Base-by-base conservation (phyloP, 2,329 filamentous ascomycete species). In the Pestalotiopsis sp. region DNA sequence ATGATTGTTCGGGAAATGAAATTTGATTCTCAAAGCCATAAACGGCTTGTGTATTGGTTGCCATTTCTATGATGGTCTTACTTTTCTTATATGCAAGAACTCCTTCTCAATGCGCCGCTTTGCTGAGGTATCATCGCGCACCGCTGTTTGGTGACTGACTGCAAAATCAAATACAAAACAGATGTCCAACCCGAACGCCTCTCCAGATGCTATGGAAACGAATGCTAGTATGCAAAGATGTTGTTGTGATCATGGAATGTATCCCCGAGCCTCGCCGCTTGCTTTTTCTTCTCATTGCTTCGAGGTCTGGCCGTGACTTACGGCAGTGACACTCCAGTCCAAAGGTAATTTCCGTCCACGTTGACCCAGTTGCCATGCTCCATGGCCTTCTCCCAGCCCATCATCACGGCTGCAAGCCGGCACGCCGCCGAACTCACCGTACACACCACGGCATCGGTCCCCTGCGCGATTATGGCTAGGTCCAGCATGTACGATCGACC, bases 401-500 rank as follows among this genome's bases (percentile, higher is more conserved):
- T 90, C 91, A 97, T 94, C 56, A 97, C 93, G 2, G 88, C 94
- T 70, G 97, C 78, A 66, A 97, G 75, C 25, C 93, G 87, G 78
- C 94, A 97, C 0, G 88, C 89, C 80, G 86, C 88, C 41, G 90
- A 88, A 73, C 91, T 93, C 27, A 95, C 91, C 2, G 90, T 92
- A 75, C 94, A 97, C 1, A 97, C 86, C 7, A 96, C 85, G 13
- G 84, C 86, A 77, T 96, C 93, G 67, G 87, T 89, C 17, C 88
- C 87, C 36, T 86, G 84, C 0, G 90, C 88, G 59, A 97, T 82
- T 27, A 97, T 91, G 0, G 91, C 89, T 68, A 97, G 81, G 80
- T 97, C 94, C 80, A 97, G 87, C 78, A 94, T 81, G 80, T 96
- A 97, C 2, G 93, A 92, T n/a, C 93, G 83, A 0, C 91, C 94